Conservation (phyloP, 129 eudicot species). For the Mikania micrantha region DNA sequence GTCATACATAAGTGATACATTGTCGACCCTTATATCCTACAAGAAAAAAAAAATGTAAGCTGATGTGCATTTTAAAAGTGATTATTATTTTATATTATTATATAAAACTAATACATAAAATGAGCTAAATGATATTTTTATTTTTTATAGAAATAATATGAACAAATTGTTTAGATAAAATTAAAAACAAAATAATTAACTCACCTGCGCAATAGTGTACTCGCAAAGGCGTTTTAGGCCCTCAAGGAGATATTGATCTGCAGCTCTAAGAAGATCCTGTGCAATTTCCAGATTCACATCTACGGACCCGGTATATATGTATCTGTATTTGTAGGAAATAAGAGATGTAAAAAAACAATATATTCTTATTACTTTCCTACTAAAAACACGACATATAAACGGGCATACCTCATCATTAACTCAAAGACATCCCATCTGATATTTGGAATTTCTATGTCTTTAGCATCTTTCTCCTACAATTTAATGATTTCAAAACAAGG, state of each 20-base stretch:
- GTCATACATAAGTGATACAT: constrained; percentile 53
- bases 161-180: neutral
- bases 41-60: neutral
- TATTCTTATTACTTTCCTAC: neutral
- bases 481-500: neutral
- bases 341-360: neutral
- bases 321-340: constrained; percentile 19
- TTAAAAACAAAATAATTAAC: neutral
- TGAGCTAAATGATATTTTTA: neutral
- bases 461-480: constrained; percentile 59
- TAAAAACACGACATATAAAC: neutral
- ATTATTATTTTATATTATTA: neutral
- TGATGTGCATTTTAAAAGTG: neutral
- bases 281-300: constrained; percentile 54
- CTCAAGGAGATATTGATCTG: constrained; percentile 60
- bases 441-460: constrained; percentile 57
- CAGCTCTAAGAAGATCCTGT: constrained; percentile 62
- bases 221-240: constrained; percentile 66
- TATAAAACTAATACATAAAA: neutral
- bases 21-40: constrained; percentile 49
- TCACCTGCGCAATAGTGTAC: constrained; percentile 59
- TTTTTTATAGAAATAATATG: neutral
- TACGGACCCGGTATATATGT: constrained; percentile 53
- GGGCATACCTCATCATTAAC: constrained; percentile 54
- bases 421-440: constrained; percentile 67